Evolutionary conservation across 2,329 filamentous ascomycete genomes (phyloP).

Genomic region (Fusarium sp.): DNA sequence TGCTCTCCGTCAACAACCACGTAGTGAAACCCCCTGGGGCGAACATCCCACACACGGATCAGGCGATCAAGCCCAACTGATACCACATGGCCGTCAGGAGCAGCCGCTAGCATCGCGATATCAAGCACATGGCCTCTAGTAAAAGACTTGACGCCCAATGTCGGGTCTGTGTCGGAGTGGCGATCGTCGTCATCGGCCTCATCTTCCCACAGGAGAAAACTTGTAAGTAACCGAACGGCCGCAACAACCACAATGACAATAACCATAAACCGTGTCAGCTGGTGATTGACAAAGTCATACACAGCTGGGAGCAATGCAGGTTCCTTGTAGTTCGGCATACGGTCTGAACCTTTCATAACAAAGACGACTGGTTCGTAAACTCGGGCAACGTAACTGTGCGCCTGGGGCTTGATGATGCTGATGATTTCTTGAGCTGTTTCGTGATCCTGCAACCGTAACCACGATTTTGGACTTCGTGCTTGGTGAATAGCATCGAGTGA

Average conservation of each 20-base stretch:
- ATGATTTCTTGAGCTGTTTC: conserved; percentile 83
- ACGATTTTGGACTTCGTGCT: conserved; percentile 79
- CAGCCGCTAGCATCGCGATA: conserved; percentile 72
- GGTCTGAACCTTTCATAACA: conserved; percentile 75
- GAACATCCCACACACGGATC: conserved; percentile 74
- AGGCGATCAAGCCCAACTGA: conserved; percentile 78
- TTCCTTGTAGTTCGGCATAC: conserved; percentile 63
- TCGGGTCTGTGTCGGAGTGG: conserved; percentile 57
- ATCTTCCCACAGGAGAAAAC: conserved; percentile 78
- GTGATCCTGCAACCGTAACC: conserved; percentile 82
- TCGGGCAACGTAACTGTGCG: conserved; percentile 77
- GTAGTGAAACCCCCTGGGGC: conserved; percentile 56
- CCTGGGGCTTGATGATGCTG: conserved; percentile 77
- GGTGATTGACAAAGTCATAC: conserved; percentile 76
- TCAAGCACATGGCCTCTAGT: conserved; percentile 75
- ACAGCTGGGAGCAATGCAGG: conserved; percentile 51
- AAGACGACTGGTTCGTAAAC: conserved; percentile 82
- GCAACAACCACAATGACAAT: conserved; percentile 72
- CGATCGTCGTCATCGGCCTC: conserved; percentile 59
- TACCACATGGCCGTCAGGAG: conserved; percentile 72
- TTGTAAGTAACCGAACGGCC: conserved; percentile 77
- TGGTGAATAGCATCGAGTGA: conserved; percentile 74
- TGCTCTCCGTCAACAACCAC: conserved; percentile 55
- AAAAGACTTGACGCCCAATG: conserved; percentile 71
- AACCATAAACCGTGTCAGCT: conserved; percentile 69